Conservation (phyloP, 2,329 filamentous ascomycete species). For the Gnomoniopsis sp. region DNA sequence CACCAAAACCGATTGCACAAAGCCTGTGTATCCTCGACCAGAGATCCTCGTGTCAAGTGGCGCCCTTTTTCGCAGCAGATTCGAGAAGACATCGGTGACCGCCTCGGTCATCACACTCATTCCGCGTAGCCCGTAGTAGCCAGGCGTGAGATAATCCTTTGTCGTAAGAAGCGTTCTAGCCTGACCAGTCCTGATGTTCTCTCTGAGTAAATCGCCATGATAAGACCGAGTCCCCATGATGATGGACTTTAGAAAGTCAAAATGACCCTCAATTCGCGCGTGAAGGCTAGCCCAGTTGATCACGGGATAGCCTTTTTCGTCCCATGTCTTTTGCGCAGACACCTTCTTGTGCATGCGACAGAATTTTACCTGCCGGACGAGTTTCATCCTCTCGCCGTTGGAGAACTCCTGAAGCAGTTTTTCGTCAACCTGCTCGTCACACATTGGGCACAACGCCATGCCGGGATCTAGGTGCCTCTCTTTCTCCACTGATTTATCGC, state of each 20-base stretch:
- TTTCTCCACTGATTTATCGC: neutral
- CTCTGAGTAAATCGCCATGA: constrained; percentile 56
- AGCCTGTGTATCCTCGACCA: constrained; percentile 62
- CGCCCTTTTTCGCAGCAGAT: constrained; percentile 58
- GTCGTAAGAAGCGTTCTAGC: constrained; percentile 59
- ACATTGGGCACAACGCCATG: constrained; percentile 61
- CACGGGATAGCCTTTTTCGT: constrained; percentile 59
- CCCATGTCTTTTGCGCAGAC: constrained; percentile 47
- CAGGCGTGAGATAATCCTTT: constrained; percentile 60
- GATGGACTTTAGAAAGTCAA: constrained; percentile 53
- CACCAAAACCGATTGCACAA: constrained; percentile 72
- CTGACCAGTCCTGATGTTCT: constrained; percentile 53
- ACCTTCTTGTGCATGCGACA: constrained; percentile 60
- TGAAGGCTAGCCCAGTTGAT: constrained; percentile 68
- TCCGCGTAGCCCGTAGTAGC: constrained; percentile 81
- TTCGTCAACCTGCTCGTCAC: constrained; percentile 55
- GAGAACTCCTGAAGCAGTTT: constrained; percentile 52
- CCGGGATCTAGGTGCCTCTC: neutral
- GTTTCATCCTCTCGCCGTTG: constrained; percentile 44
- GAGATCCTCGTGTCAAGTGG: constrained; percentile 64
- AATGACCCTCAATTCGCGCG: constrained; percentile 54
- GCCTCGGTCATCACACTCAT: constrained; percentile 68
- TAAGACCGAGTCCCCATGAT: constrained; percentile 56
- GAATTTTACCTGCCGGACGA: constrained; percentile 59
- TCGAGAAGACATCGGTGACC: constrained; percentile 58